A percentile compares a stretch with the other conserved stretches of the same genome.
phyloP scores from a whole-genome alignment of 1,284 basidiomycete species.

The Leccinum pachyderme region DNA sequence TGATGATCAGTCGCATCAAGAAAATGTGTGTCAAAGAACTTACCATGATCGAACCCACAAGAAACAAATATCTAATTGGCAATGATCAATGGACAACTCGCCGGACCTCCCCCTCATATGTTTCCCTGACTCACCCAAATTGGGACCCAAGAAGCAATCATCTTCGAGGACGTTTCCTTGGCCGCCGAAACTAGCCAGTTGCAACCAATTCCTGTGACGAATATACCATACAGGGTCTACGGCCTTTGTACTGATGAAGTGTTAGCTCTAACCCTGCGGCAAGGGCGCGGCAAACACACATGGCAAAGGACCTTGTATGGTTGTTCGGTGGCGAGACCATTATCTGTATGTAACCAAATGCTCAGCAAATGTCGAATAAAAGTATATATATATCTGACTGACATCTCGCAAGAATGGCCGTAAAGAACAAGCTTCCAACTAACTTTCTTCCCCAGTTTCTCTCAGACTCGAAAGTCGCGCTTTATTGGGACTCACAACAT shows the following conservation, averaged over 20 bases:
- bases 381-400: slow-evolving; percentile 17
- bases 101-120: too few relatives aligned
- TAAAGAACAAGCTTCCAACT: slow-evolving; percentile 69
- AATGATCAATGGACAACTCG: background rate
- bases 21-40: slow-evolving; percentile 10
- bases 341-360: slow-evolving; percentile 37
- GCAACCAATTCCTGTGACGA: slow-evolving; percentile 73
- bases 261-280: background rate
- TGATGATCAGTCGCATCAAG: background rate
- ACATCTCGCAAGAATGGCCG: slow-evolving; percentile 65
- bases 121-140: slow-evolving; percentile 55
- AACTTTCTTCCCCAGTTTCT: slow-evolving; percentile 46
- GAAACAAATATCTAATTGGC: background rate
- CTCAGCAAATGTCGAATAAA: background rate
- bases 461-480: too few relatives aligned
- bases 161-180: slow-evolving; percentile 71
- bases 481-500: too few relatives aligned
- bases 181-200: slow-evolving; percentile 80
- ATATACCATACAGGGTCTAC: slow-evolving; percentile 67
- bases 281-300: slow-evolving; percentile 41
- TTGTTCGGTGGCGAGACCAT: slow-evolving; percentile 53
- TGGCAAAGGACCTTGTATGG: slow-evolving; percentile 56
- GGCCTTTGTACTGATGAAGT: slow-evolving; percentile 52
- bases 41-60: slow-evolving; percentile 64
- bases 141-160: slow-evolving; percentile 72